Evolutionary conservation across 2,329 filamentous ascomycete species (phyloP), one percentile per base, ranked within the genome.

Genomic region (Paracamarosporium sp.): DNA sequence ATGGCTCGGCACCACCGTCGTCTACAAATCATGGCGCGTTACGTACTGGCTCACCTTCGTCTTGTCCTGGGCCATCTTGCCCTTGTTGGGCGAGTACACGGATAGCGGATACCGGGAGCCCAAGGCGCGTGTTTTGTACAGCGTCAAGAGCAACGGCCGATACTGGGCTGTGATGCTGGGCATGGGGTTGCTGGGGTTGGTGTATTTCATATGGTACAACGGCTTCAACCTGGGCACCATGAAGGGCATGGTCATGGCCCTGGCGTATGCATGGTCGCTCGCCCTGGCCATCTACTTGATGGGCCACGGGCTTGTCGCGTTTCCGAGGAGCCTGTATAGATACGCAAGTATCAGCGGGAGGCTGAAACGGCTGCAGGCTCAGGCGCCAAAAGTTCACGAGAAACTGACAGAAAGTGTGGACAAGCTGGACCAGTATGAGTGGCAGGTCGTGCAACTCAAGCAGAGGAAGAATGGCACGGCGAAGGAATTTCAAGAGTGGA

Each of bases 1-100:
- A 71, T 97, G 93, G 92, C 85, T 99, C 31, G 90, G 91, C 5
- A 83, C 90, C 64, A 82, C 88, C 48, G 85, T 93, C 27, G 82
- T 97, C 47, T 82, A 96, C 70, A 92, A 97, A 24, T 90, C 90
- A 56, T 99, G 95, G 95, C 87, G 94, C 72, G 94, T 99, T 63
- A 90, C 90, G 20, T 99, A 99, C 79, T 99, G 95, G 95, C 83
- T 99, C 54, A 98, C 94, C 0, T 99, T 99, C 79, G 88, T 89
- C 50, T 80, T 99, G 71, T 98, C 94, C 55, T 99, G 95, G 95
- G 86, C 93, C 60, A 92, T 99, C 61, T 88, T 99, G 33, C 95
- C 95, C 13, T 86, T 98, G 50, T 87, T 99, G 55, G 95, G 90
- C 76, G 94, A 98, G 77, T 99, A 97, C 77, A 90, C 91, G 77